Evolutionary conservation across 108 stramenopile species (phyloP), one percentile per base, ranked within the genome.

Genomic region (Nitzschia putrida): DNA sequence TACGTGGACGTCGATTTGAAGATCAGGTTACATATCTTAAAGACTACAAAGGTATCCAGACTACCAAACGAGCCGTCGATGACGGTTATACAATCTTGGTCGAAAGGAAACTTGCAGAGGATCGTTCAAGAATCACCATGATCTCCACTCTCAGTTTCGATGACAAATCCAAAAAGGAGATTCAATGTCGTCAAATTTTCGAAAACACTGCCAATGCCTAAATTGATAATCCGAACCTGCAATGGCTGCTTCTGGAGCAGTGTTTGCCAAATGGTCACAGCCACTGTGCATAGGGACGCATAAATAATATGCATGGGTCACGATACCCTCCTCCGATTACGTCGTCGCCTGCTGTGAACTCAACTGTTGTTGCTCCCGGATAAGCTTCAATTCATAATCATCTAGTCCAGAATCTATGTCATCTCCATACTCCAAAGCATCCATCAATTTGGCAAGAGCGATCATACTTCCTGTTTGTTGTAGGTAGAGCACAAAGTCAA

Each of bases 381-480:
- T 78, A 60, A 82, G 44, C 51, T 68, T 57, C 18, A 78, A 51
- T 52, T 77, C 76, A 11, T 69, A 66, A 52, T 77, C 77, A 45
- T 78, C 77, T 2, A 78, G 57, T 23, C 68, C 71, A 58, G 86
- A 81, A 25, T 88, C 83, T 40, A 79, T 73, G 38, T 89, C 84
- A 44, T 79, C 80, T 47, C 83, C 83, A 69, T 88, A 80, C 29
- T 88, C 86, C 54, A 94, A 67, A 13, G 90, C 88, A 74, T 94
- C 90, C 90, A 91, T 89, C 25, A 94, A 58, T 71, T 90, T 91
- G 26, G 92, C 88, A 26, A 94, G 57, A 8, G 88, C 89, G 79
- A 94, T 94, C 34, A 94, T 91, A 54, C 84, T 87, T 44, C 90
- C 89, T 25, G 88, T 91, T 65, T 91, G 85, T 64, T 94, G 84